Evolutionary conservation across 1,284 basidiomycete species (phyloP).

Genomic region (Fomitopsis schrenkii): DNA sequence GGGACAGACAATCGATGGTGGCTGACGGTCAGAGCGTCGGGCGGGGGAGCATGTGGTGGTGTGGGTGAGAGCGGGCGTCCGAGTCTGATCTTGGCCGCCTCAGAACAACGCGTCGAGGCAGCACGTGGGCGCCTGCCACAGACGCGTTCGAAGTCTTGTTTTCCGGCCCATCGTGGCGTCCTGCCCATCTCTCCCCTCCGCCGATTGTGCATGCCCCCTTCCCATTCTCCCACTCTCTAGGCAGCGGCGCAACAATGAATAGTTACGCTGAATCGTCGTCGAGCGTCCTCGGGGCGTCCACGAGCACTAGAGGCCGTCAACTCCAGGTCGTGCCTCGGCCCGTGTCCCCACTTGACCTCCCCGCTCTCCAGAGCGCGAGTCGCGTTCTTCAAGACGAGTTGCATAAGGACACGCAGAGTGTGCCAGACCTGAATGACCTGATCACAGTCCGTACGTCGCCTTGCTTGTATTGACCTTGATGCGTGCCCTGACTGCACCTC

Average conservation of each 20-base stretch:
- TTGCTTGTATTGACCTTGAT: slow-evolving; percentile 4
- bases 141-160: slow-evolving; percentile 5
- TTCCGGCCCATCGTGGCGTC: neutral
- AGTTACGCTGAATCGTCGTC: slow-evolving; percentile 15
- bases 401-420: slow-evolving; percentile 63
- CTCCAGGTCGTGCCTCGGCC: slow-evolving; percentile 22
- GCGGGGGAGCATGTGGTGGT: neutral
- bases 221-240: neutral
- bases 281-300: slow-evolving; percentile 10
- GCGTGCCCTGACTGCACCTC: neutral
- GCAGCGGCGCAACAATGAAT: slow-evolving; percentile 8
- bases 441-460: slow-evolving; percentile 46
- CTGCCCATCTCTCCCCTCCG: neutral
- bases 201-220: neutral
- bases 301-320: slow-evolving; percentile 15
- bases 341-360: slow-evolving; percentile 49
- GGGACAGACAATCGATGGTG: neutral
- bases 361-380: slow-evolving; percentile 61
- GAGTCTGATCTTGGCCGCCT: neutral
- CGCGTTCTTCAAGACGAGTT: slow-evolving; percentile 63
- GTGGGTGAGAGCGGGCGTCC: neutral
- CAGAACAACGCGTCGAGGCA: neutral
- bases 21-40: neutral
- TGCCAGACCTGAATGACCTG: slow-evolving; percentile 71
- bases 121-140: slow-evolving; percentile 1